These are phyloP conservation scores for Fremontodendron californicum DNA, from an alignment of 345 rosid genomes.

Conservation along the genomic window DNA sequence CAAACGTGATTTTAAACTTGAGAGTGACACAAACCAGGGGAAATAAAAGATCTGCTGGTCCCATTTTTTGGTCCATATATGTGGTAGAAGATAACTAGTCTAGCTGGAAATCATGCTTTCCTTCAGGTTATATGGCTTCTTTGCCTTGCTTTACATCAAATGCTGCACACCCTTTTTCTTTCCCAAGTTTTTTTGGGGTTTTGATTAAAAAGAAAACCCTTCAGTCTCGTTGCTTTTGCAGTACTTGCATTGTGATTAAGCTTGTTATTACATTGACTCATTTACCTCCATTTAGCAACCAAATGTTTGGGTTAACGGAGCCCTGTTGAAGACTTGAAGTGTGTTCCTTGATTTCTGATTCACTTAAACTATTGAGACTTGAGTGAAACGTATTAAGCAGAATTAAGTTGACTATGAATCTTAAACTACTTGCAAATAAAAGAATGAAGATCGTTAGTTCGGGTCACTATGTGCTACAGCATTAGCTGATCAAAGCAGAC, in stretches of 20 bases:
- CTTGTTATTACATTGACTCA: too few relatives aligned
- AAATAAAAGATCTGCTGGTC: background rate
- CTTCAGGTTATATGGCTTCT: too few relatives aligned
- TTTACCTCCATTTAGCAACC: too few relatives aligned
- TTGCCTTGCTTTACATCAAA: background rate
- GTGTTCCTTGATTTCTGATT: too few relatives aligned
- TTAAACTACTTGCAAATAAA: background rate
- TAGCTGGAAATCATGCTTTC: constrained; percentile 17
- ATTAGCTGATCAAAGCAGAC: background rate
- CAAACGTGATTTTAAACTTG: background rate
- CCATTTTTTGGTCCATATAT: too few relatives aligned
- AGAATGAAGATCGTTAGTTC: background rate
- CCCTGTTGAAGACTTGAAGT: too few relatives aligned
- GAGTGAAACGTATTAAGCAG: background rate
- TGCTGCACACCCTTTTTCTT: background rate
- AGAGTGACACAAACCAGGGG: background rate
- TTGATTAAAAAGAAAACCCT: background rate
- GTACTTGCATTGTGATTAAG: too few relatives aligned
- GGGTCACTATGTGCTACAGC: background rate
- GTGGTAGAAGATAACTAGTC: too few relatives aligned
- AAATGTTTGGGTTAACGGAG: too few relatives aligned
- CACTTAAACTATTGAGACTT: too few relatives aligned
- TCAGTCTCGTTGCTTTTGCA: too few relatives aligned
- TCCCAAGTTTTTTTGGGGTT: background rate
- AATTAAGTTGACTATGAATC: too few relatives aligned